Conservation (phyloP, 192 early-diverging fungal genomes). For the Bifiguratus adelaidae region DNA sequence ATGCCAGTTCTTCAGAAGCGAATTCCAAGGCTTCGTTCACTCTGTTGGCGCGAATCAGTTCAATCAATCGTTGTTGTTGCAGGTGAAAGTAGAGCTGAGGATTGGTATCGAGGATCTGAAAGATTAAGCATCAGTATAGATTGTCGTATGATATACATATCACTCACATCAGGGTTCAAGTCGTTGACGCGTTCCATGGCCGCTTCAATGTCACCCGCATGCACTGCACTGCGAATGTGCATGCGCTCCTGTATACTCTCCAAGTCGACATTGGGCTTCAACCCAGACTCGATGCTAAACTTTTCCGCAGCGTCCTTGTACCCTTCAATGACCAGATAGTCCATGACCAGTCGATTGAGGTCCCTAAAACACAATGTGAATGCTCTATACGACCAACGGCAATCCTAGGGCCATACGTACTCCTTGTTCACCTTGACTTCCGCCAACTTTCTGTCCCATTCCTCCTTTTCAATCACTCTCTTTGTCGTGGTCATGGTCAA, state of each 20-base stretch:
- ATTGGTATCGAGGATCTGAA: conserved; percentile 86
- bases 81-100: conserved; percentile 91
- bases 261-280: conserved; percentile 72
- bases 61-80: conserved; percentile 95
- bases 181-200: conserved; percentile 98
- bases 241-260: conserved; percentile 89
- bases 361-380: conserved; percentile 66
- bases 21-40: conserved; percentile 84
- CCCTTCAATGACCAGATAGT: conserved; percentile 97
- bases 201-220: conserved; percentile 79
- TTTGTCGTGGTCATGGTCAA: conserved; percentile 25
- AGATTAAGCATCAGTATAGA: background rate
- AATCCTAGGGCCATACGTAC: conserved; percentile 23
- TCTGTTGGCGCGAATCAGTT: conserved; percentile 77
- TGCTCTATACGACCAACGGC: background rate
- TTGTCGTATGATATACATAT: background rate
- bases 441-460: conserved; percentile 77
- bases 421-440: conserved; percentile 79
- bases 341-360: conserved; percentile 97
- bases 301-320: conserved; percentile 98
- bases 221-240: conserved; percentile 88
- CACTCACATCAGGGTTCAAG: conserved; percentile 86
- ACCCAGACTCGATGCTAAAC: conserved; percentile 80
- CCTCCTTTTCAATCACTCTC: conserved; percentile 54
- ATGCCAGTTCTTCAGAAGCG: conserved; percentile 95